Conservation (phyloP, 805 yeast genomes). For the Kuraishia molischiana region DNA sequence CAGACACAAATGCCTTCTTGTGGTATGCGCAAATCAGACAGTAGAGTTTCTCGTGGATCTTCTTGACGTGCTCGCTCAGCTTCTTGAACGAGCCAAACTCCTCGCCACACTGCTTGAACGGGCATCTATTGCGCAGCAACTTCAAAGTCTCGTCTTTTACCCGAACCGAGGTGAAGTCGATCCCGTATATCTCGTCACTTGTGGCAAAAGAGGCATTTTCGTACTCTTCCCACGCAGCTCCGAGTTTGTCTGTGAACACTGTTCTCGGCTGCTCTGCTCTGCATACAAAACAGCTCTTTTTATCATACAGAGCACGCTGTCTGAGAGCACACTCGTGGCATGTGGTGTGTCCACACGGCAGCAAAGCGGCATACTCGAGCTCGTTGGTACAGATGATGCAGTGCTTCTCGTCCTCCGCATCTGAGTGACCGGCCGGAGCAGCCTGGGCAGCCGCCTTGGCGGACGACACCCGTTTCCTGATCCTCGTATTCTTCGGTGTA, state of each 20-base stretch:
- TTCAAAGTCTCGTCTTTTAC: constrained; percentile 38
- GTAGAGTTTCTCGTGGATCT: constrained; percentile 49
- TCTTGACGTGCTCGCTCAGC: constrained; percentile 54
- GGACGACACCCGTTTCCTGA: too few species aligned
- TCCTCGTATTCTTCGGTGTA: not conserved
- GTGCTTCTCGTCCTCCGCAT: constrained; percentile 18
- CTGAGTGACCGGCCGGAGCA: not conserved
- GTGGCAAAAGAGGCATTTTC: constrained; percentile 20
- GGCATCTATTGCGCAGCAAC: constrained; percentile 49
- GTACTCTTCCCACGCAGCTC: constrained; percentile 27
- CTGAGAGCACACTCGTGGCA: constrained; percentile 81
- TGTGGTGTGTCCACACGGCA: constrained; percentile 78
- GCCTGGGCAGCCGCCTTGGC: too few species aligned
- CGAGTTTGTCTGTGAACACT: constrained; percentile 42
- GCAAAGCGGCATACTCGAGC: constrained; percentile 51
- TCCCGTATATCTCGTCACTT: constrained; percentile 35
- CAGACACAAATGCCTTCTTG: constrained; percentile 70
- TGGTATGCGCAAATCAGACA: constrained; percentile 74
- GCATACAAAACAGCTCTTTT: constrained; percentile 74
- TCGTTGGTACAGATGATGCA: constrained; percentile 84
- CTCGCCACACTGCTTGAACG: constrained; percentile 24
- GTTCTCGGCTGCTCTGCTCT: constrained; percentile 56
- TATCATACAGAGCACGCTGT: constrained; percentile 70
- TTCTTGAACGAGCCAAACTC: constrained; percentile 39
- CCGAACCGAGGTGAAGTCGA: constrained; percentile 48